phyloP scores from a whole-genome alignment of 106 monocot genomes.

The Cymbidium sinense region DNA sequence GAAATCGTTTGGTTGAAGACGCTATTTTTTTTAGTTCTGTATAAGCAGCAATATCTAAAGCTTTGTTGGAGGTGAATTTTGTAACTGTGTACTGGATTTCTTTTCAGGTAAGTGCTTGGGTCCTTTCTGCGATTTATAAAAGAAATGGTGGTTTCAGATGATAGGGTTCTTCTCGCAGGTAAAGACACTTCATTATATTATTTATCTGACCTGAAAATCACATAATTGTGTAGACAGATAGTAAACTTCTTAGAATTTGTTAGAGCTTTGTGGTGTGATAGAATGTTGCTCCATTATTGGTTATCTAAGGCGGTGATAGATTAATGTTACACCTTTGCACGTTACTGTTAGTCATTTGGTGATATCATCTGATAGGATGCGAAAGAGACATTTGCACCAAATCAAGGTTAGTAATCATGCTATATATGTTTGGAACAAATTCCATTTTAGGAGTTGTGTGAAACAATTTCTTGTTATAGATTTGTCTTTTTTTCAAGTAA shows the following conservation, averaged over 20 bases:
- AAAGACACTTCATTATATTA: not conserved
- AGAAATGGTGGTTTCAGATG: not conserved
- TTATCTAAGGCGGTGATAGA: not conserved
- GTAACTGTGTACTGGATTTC: not conserved
- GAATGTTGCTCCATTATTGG: not conserved
- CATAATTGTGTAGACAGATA: not conserved
- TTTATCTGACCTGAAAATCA: not conserved
- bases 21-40: not conserved
- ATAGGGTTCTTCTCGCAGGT: conserved; percentile 1
- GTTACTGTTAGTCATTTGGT: too few relatives aligned
- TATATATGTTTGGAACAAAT: too few relatives aligned
- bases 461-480: too few relatives aligned
- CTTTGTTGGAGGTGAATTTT: not conserved
- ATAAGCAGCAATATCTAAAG: too few relatives aligned
- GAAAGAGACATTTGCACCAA: not conserved
- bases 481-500: too few relatives aligned
- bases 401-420: not conserved
- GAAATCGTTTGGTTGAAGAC: not conserved
- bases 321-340: too few relatives aligned
- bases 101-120: not conserved
- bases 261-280: not conserved
- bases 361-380: too few relatives aligned
- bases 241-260: not conserved
- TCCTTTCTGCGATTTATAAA: not conserved
- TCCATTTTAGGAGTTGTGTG: too few relatives aligned